Conservation (phyloP, 1,284 basidiomycete species). For the Ustilago nuda region DNA sequence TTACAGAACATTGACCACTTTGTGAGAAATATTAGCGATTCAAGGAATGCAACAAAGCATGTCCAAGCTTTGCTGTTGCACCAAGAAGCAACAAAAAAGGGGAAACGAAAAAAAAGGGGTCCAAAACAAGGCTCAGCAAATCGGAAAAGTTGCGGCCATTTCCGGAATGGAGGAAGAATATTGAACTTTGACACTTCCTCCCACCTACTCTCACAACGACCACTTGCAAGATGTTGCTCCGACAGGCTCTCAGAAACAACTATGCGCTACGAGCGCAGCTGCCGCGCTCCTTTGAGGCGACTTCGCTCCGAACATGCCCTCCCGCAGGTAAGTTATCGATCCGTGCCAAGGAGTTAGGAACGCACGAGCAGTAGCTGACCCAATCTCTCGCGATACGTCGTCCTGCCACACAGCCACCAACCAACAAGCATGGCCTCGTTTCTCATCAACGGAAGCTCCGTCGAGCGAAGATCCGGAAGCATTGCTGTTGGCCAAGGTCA, state of each 20-base stretch:
- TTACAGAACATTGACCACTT: too few relatives aligned
- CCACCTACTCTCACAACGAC: background rate
- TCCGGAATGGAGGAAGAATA: slow-evolving; percentile 36
- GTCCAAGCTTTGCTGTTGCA: too few relatives aligned
- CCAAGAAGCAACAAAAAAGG: background rate
- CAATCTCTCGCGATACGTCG: background rate
- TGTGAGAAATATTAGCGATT: too few relatives aligned
- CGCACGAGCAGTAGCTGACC: background rate
- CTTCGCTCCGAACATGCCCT: slow-evolving; percentile 12
- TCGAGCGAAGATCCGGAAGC: slow-evolving; percentile 40
- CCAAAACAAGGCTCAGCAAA: slow-evolving; percentile 1
- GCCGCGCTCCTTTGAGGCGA: slow-evolving; percentile 32
- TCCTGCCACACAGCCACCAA: slow-evolving; percentile 1
- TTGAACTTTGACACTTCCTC: background rate
- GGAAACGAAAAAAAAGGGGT: slow-evolving; percentile 3
- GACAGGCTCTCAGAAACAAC: slow-evolving; percentile 42
- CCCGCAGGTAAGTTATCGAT: slow-evolving; percentile 21
- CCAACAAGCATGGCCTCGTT: slow-evolving; percentile 25
- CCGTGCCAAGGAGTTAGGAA: background rate
- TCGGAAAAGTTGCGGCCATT: slow-evolving; percentile 20
- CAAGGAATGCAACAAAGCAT: too few relatives aligned
- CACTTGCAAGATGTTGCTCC: slow-evolving; percentile 25
- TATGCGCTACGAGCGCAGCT: slow-evolving; percentile 33
- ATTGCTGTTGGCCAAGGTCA: slow-evolving; percentile 46
- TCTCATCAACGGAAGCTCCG: slow-evolving; percentile 30